Evolutionary conservation across 2,329 filamentous ascomycete genomes (phyloP), one percentile per base, ranked within the genome.

Genomic region (Fusarium stilboides): DNA sequence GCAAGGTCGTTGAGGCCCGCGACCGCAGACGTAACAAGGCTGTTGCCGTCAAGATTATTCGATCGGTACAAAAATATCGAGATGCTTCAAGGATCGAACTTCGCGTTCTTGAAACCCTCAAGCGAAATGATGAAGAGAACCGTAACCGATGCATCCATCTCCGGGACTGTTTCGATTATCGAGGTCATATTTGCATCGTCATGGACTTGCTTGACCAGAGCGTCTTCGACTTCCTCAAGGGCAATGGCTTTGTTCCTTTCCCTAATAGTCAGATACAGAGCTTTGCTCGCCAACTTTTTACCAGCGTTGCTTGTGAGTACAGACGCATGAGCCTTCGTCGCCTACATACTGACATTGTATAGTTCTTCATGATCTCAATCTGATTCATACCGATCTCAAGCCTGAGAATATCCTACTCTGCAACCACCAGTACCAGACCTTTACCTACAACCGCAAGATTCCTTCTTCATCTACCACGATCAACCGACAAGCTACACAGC

Each of bases 201-300:
- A 91, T 90, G 88, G 88, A 91, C 69, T 81, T 91, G 5, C 88
- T 98, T 33, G 95, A 95, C 47, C 95, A 98, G 77, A 98, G 95
- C 75, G 95, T 99, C 53, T 99, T 99, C 78, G 96, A 99, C 81
- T 99, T 99, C 74, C 86, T 99, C 47, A 99, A 99, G 83, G 91
- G 91, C 76, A 98, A 98, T 77, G 88, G 89, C 69, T 99, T 99
- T 77, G 94, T 97, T 19, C 96, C 96, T 1, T 99, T 99, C 76
- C 96, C 96, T 14, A 98, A 97, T 84, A 98, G 94, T 71, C 96
- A 99, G 80, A 99, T 99, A 62, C 96, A 98, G 80, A 95, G 89
- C 78, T 98, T 99, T 84, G 96, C 96, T 47, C 90, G 95, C 50
- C 96, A 99, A 78, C 85, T 99, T 17, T 92, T 99, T 65, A 98